Base-by-base conservation (phyloP, 2,329 filamentous ascomycete genomes). In the Plectosphaerella cucumerina region DNA sequence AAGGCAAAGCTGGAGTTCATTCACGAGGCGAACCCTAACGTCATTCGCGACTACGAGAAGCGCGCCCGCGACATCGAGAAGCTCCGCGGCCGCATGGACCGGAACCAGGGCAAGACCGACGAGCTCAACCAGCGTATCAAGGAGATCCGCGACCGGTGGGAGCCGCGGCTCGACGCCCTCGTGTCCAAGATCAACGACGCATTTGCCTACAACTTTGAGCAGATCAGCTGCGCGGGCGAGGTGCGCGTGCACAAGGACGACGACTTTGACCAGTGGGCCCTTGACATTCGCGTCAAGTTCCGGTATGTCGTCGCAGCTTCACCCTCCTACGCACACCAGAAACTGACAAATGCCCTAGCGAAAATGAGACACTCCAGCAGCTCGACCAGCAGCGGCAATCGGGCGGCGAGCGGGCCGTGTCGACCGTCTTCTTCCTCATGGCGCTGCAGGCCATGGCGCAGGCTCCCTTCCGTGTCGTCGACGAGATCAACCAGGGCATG, bases 401-500 rank as follows among this genome's bases (percentile, higher is more conserved):
- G 2, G 94, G 94, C 61, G 94, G 94, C 57, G 94, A 99, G 73
- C 87, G 94, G 53, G 90, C 94, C 21, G 93, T 99, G 20, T 96
- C 90, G 20, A 99, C 94, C 14, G 96, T 97, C 64, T 99, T 97
- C 78, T 99, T 95, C 72, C 89, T 99, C 51, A 97, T 99, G 92
- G 90, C 94, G 5, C 81, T 99, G 22, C 94, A 99, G 68, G 89
- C 89, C 47, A 85, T 99, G 62, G 93, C 94, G 15, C 88, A 91
- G 62, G 91, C 92, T 4, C 94, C 94, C 1, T 99, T 99, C 81
- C 90, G 94, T 48, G 93, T 99, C 47, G 94, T 99, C 53, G 94
- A 99, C 70, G 94, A 99, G 73, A 99, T 99, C 77, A 99, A 99
- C 65, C 94, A 99, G 72, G 94, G 94, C 58, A 99, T 99, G 94